Evolutionary conservation across 2,329 filamentous ascomycete genomes (phyloP), one percentile per base, ranked within the genome.

Genomic region (Trichophyton simii): DNA sequence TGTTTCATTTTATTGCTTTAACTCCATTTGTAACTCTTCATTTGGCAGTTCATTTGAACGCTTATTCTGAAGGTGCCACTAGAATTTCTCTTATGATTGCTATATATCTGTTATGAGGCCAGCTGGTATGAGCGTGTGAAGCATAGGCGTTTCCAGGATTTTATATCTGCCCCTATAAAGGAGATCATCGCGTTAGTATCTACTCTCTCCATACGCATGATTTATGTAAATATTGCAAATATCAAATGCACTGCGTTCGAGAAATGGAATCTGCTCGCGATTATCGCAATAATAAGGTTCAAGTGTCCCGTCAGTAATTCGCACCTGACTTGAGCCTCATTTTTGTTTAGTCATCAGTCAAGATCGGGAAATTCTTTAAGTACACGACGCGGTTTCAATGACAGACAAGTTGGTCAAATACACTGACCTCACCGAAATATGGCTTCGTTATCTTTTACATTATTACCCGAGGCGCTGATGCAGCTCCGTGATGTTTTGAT

Each of bases 401-500:
- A 31, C n/a, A 20, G 15, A 55, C 28, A 55, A 55, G 28, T 15
- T 18, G 15, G 9, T 9, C 34, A 18, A 20, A 55, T 34, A 22
- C 9, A 36, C 5, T 9, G 3, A 36, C 3, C 8, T 15, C 7
- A 8, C 15, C 9, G 6, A 36, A 20, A n/a, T 8, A 66, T 66
- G 64, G 63, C 64, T n/a, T 70, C 69, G 11, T 66, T 78, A 34
- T 69, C 70, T 38, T 84, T 86, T 67, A 81, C 81, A 1, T 73
- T 87, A 48, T 76, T 75, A 46, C 82, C 83, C 11, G 77, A 80
- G 64, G 80, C 81, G 2, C 77, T 83, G 50, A 75, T 78, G 7
- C 79, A 77, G 59, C 67, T 87, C 3, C 83, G 86, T 66, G 83
- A 86, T 68, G 73, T 79, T 6, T 76, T 87, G 28, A 73, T 78